Percentiles rank a stretch among this genome's conserved stretches.
Conservation (phyloP, 106 monocot genomes). For the Triglochin maritima region DNA sequence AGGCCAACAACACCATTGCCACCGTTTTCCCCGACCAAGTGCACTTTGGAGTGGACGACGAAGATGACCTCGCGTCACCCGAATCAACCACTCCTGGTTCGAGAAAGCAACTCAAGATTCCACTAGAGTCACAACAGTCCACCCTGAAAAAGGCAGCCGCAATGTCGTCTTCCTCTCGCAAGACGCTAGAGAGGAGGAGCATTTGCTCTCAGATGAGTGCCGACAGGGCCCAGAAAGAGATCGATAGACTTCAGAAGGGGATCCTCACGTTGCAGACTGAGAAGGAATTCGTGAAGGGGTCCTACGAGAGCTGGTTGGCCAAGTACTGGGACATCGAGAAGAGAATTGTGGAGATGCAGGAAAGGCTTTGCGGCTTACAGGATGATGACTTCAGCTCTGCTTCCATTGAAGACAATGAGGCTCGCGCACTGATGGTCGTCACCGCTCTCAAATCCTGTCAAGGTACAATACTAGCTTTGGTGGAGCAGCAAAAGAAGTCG, state of each 20-base stretch:
- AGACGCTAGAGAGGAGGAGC: background rate
- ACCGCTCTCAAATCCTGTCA: constrained; percentile 23
- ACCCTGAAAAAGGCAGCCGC: background rate
- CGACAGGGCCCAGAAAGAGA: constrained; percentile 14
- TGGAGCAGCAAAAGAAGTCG: constrained; percentile 10
- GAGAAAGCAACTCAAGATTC: background rate
- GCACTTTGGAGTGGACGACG: constrained; percentile 14
- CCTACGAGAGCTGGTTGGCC: constrained; percentile 11
- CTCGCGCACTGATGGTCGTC: constrained; percentile 18
- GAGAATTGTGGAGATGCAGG: constrained; percentile 23
- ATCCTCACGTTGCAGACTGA: constrained; percentile 19
- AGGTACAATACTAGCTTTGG: constrained; percentile 5
- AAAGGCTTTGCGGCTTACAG: constrained; percentile 9
- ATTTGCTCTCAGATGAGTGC: background rate
- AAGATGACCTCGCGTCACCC: constrained; percentile 1
- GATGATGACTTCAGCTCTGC: constrained; percentile 12
- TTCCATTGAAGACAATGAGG: constrained; percentile 19
- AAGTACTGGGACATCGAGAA: constrained; percentile 29
- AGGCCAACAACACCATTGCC: constrained; percentile 28
- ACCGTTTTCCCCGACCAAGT: constrained; percentile 24
- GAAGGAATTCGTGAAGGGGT: constrained; percentile 20
- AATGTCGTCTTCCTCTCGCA: background rate
- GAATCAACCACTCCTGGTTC: background rate
- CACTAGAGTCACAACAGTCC: background rate
- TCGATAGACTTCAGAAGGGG: constrained; percentile 18